A percentile compares a stretch with the other conserved stretches of the same genome.
Evolutionary conservation across 176 grass and related monocot genomes (phyloP).

Genomic region (Alopecurus myosuroides): DNA sequence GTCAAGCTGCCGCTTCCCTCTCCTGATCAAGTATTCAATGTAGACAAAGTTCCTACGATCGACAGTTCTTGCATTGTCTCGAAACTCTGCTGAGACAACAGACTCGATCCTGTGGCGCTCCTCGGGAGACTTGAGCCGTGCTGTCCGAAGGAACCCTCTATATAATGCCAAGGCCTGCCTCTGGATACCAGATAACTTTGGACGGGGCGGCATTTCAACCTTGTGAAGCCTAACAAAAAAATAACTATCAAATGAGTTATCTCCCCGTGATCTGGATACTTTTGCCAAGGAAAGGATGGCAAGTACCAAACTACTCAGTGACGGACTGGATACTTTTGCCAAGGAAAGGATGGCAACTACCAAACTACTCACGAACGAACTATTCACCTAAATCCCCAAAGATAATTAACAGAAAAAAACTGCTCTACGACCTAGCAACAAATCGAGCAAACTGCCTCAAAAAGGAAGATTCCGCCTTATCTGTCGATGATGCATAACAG

Average conservation of each 20-base stretch:
- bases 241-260: not conserved
- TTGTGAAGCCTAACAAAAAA: constrained; percentile 4
- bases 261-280: not conserved
- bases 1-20: constrained; percentile 83
- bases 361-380: not conserved
- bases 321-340: not conserved
- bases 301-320: not conserved
- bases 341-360: not conserved
- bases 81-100: constrained; percentile 68
- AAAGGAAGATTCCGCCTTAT: not conserved
- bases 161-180: constrained; percentile 77
- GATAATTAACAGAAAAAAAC: not conserved
- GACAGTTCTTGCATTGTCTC: constrained; percentile 58
- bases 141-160: constrained; percentile 73
- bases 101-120: constrained; percentile 59
- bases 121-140: constrained; percentile 49
- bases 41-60: constrained; percentile 87
- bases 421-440: not conserved
- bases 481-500: no score
- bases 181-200: constrained; percentile 79
- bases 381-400: not conserved
- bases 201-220: constrained; percentile 57
- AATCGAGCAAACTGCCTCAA: not conserved
- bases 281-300: not conserved
- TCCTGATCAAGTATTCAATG: constrained; percentile 89